Evolutionary conservation across 495 filamentous ascomycete species (phyloP).

Genomic region (Rostrohypoxylon terebratum): DNA sequence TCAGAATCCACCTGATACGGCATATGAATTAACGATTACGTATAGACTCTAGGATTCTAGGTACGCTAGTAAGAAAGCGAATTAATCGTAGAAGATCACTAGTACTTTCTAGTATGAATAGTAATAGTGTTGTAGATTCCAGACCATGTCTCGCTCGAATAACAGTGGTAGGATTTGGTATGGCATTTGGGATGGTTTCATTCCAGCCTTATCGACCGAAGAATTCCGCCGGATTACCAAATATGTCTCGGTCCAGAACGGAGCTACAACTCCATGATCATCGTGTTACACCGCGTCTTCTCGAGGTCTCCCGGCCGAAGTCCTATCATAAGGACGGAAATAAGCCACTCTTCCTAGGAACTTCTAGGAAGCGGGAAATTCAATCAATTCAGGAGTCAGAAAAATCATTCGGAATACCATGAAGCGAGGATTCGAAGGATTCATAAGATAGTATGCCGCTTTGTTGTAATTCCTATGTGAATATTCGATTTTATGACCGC

Average conservation of each 20-base stretch:
- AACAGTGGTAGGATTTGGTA: not conserved
- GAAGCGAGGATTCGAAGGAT: conserved; percentile 8
- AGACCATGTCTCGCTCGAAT: not conserved
- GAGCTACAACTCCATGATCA: not conserved
- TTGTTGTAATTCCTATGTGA: not conserved
- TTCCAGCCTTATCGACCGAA: conserved; percentile 13
- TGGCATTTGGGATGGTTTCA: not conserved
- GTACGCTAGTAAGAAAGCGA: no score
- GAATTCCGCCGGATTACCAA: not conserved
- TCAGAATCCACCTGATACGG: not conserved
- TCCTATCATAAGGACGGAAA: not conserved
- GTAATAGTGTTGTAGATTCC: no score
- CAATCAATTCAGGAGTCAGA: not conserved
- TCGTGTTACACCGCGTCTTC: conserved; percentile 4
- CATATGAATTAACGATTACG: not conserved
- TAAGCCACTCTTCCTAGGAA: not conserved
- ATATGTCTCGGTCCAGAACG: not conserved
- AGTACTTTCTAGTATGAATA: not conserved
- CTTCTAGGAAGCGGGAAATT: not conserved
- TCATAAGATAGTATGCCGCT: not conserved
- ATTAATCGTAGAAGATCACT: not conserved
- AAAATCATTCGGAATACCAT: no score
- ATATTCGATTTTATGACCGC: not conserved
- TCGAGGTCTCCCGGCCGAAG: not conserved
- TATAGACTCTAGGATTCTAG: not conserved